Evolutionary conservation across 1,284 basidiomycete genomes (phyloP), one percentile per base, ranked within the genome.

Genomic region (Singerocomus inundabilis): DNA sequence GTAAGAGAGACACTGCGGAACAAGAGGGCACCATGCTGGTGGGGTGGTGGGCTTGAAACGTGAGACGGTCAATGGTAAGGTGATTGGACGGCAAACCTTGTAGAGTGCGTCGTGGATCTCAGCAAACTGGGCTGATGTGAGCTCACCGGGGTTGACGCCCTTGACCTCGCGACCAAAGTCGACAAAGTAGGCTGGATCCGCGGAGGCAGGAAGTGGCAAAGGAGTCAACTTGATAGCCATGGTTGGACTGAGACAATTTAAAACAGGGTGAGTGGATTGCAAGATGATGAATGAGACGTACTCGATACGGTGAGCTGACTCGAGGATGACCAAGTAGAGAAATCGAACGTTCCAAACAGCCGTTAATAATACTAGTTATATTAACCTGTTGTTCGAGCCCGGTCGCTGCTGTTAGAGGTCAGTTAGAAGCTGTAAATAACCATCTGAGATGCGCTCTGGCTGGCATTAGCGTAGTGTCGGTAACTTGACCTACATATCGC

Each of bases 1-100:
- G 82, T 80, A 28, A 93, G 66, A 32, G 78, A 72, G 28, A 78
- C 77, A 61, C 85, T 70, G 49, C 86, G 78, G 73, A 93, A 93
- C 47, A 93, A 75, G 28, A 93, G 76, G 31, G 79, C 80, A 44
- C 80, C 78, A 59, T 93, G 76, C 88, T 93, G 54, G 35, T 46
- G 46, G 36, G 21, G 64, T 28, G 31, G 10, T 26, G 42, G 26
- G 11, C 26, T 34, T 3, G 30, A 45, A 25, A 45, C 21, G 34
- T 40, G 46, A 26, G 8, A 29, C 12, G 77, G 25, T 39, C 4
- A n/a, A 32, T 68, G 3, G 54, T 43, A 11, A 70, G 55, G 61
- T 72, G 43, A 30, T 6, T 26, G 31, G 30, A 31, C 6, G 37
- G 26, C 55, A 28, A 40, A 84, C 85, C 76, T 82, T 83, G 73